These are phyloP conservation scores for Chytriomyces sp. DNA, from an alignment of 192 early-diverging fungal species.

Conservation along the genomic window DNA sequence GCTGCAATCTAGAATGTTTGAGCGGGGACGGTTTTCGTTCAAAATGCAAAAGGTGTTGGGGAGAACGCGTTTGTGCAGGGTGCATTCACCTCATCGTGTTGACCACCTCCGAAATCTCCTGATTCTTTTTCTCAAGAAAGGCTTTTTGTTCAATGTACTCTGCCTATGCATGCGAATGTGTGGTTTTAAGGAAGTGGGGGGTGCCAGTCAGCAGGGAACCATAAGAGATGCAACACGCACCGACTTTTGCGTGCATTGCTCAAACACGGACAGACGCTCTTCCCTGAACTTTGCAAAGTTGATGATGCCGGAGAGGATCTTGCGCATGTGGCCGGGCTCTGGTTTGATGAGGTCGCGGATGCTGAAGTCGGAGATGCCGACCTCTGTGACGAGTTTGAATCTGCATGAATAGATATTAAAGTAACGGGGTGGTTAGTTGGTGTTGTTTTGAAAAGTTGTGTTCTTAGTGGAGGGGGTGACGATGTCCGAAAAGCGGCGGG, in stretches of 20 bases:
- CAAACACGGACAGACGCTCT: constrained; percentile 67
- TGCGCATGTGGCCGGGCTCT: constrained; percentile 63
- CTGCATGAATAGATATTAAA: constrained; percentile 33
- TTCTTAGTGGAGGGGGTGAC: neutral
- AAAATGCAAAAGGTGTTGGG: constrained; percentile 2
- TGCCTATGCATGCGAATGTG: constrained; percentile 25
- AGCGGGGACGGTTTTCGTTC: neutral
- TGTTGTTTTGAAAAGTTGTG: neutral
- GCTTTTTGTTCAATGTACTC: constrained; percentile 45
- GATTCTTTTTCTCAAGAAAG: constrained; percentile 54
- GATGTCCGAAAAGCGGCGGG: neutral
- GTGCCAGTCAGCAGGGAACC: neutral
- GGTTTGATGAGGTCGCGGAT: constrained; percentile 81
- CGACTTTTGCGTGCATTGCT: constrained; percentile 62
- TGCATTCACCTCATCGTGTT: constrained; percentile 39
- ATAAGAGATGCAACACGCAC: constrained; percentile 34
- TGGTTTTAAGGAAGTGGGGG: neutral
- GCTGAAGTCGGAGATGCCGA: constrained; percentile 76
- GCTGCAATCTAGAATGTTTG: constrained; percentile 43
- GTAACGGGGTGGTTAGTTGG: too few species aligned
- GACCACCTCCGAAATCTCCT: constrained; percentile 59
- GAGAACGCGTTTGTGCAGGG: neutral
- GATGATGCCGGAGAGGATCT: constrained; percentile 80
- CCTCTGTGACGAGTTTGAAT: constrained; percentile 62
- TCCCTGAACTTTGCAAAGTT: constrained; percentile 93